Base-by-base conservation (phyloP, 1,284 basidiomycete species). In the Heimioporus retisporus region DNA sequence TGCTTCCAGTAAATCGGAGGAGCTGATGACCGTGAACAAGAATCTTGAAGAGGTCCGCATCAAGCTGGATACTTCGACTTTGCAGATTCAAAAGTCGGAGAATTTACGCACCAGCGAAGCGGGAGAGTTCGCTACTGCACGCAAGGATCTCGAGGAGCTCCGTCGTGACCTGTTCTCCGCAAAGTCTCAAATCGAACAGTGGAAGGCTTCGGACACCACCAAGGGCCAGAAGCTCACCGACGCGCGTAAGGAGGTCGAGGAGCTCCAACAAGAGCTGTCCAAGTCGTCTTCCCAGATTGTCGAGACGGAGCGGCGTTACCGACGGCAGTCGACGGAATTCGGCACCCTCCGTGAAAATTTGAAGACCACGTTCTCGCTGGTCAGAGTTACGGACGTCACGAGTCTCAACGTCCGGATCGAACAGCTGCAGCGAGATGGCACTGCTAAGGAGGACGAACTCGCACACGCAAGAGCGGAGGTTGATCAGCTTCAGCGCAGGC, bases 101-200 rank as follows among this genome's bases (percentile, higher is more conserved):
- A 40, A 40, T 40, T 3, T 40, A 11, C 35, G 35, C 13, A 40
- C 35, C 2, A 11, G 8, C 11, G 35, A 40, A 50, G 25, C 51
- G 18, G 31, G 31, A 44, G 65, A 65, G n/a, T 65, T 65, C 51
- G 6, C 21, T 3, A 6, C 16, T 14, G 14, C 23, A 48, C 55
- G 13, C 23, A 53, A 31, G 18, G 66, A 60, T 3, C 57, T 69
- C 21, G 44, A 65, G 5, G 18, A 57, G n/a, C 67, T 68, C 43
- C 67, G 14, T 25, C 57, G 10, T 15, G 61, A 65, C 18, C 40
- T 65, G 4, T 16, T 42, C 13, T 10, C 10, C 11, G 53, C 68
- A n/a, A 48, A 57, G 21, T 66, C 50, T n/a, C 46, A 48, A 14
- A 11, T 63, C 8, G 59, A 67, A n/a, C 35, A n/a, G 25, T 67